Base-by-base conservation (phyloP, 192 early-diverging fungal genomes). In the Geosiphon pyriformis region DNA sequence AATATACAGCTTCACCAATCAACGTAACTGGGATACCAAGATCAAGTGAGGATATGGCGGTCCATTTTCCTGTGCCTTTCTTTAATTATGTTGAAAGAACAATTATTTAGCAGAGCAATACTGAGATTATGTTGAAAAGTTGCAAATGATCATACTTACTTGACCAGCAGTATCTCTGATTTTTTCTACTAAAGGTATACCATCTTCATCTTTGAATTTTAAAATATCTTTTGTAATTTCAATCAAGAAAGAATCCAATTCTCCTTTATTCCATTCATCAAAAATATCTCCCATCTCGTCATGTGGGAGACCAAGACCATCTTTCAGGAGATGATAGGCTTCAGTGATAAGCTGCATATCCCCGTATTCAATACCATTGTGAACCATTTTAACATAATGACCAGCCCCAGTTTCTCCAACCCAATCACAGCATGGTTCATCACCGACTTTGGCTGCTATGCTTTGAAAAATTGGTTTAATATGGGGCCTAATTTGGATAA, bases 301-400 rank as follows among this genome's bases (percentile, higher is more conserved):
- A 70, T 88, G 75, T 50, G 72, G 65, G 61, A 92, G 74, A 53
- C 86, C 88, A 53, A 96, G 82, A 65, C 90, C 90, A 63, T 93
- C 88, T 80, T 89, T 92, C 80, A 98, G 78, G 74, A 95, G 80
- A 59, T 92, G 88, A 81, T 98, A 98, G 42, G 90, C 91, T 83
- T 98, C 96, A 69, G 86, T 88, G 67, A 98, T 92, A 80, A 98
- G 89, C 82, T 98, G 96, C 96, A 98, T 98, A 80, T 98, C 96
- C 71, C 96, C 96, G 76, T 98, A 98, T 81, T 98, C 96, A 69
- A 98, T 98, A 74, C 94, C 94, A 79, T 98, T 98, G 87, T 98
- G 94, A 58, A 98, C 94, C 96, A 98, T 96, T 87, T 98, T 98
- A 83, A 98, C 94, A 80, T 95, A 98, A 86, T 98, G 94, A 48